Evolutionary conservation across 2,329 filamentous ascomycete genomes (phyloP), one percentile per base, ranked within the genome.

Genomic region (Claviceps quebecensis): DNA sequence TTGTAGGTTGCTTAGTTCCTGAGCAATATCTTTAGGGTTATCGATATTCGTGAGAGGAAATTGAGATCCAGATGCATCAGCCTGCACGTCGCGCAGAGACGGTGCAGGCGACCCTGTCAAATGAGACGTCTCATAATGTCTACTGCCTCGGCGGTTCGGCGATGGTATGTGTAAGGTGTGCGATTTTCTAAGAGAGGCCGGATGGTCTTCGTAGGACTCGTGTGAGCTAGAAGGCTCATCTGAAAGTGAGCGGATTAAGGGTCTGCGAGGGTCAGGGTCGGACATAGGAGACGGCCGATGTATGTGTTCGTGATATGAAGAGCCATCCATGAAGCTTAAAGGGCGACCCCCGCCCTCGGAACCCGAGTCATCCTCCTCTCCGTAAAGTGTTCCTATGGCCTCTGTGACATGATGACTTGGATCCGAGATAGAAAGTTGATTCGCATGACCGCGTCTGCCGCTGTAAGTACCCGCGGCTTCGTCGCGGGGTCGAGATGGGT

Each of bases 361-460:
- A 57, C 80, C 76, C 2, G 69, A 78, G 58, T 87, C 79, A 58
- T 83, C 80, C 61, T 81, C 79, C 63, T 87, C 84, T 61, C 86
- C 87, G 69, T 96, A 95, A 69, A 95, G 79, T 60, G 89, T 89
- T 49, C 87, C 87, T 67, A 95, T 95, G 54, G 88, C 86, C 67
- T 95, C 90, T 52, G 89, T 95, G 65, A 95, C 87, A 78, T 95
- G 90, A 70, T 95, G 88, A 69, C 78, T 88, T 55, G 90, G 86
- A 69, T 95, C 89, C 67, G 86, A 93, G 66, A 95, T 81, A 52
- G 78, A 81, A 48, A 80, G 70, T 60, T 80, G 75, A 62, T 69
- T 76, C 54, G 67, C 67, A 66, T 80, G 77, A 57, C 77, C 77
- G 62, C 77, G 77, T 66, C 76, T 76, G 65, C 67, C 76, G 59